Conservation (phyloP, 1,284 basidiomycete species). For the Fomitopsis pinicola region DNA sequence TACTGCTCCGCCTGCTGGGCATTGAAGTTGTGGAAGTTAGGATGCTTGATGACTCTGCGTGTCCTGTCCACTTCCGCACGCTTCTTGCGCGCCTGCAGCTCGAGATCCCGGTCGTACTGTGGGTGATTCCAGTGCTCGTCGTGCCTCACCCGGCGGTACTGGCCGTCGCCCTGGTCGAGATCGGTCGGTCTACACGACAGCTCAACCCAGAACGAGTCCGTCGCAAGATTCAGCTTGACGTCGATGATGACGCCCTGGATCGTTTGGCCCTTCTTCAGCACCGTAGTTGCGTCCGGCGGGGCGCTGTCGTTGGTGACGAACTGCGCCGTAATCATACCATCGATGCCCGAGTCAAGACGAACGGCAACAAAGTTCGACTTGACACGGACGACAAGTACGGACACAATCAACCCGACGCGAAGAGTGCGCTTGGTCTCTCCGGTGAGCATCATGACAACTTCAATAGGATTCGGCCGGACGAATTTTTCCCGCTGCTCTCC, state of each 20-base stretch:
- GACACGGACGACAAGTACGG: constrained; percentile 69
- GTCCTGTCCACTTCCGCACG: constrained; percentile 73
- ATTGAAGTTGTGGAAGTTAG: constrained; percentile 97
- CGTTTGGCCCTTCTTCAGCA: constrained; percentile 73
- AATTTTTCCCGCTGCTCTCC: constrained; percentile 76
- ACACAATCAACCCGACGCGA: constrained; percentile 78
- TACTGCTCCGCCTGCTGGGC: constrained; percentile 87
- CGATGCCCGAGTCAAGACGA: constrained; percentile 89
- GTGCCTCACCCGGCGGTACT: constrained; percentile 57
- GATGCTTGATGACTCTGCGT: constrained; percentile 93
- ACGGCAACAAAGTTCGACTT: constrained; percentile 53
- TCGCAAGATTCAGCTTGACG: constrained; percentile 59
- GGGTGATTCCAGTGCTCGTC: constrained; percentile 71
- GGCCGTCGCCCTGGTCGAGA: constrained; percentile 60
- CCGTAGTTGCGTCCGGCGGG: constrained; percentile 34
- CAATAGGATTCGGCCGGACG: constrained; percentile 66
- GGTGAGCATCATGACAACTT: constrained; percentile 92
- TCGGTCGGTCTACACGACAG: constrained; percentile 76
- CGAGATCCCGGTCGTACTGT: constrained; percentile 66
- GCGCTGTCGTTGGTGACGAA: constrained; percentile 56
- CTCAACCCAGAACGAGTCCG: constrained; percentile 69
- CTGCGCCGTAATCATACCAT: constrained; percentile 72
- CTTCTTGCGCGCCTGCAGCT: constrained; percentile 81
- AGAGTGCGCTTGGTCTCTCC: constrained; percentile 87
- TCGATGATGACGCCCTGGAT: constrained; percentile 80